phyloP scores from a whole-genome alignment of 176 grass and related monocot species.

The Miscanthus lutarioriparius region DNA sequence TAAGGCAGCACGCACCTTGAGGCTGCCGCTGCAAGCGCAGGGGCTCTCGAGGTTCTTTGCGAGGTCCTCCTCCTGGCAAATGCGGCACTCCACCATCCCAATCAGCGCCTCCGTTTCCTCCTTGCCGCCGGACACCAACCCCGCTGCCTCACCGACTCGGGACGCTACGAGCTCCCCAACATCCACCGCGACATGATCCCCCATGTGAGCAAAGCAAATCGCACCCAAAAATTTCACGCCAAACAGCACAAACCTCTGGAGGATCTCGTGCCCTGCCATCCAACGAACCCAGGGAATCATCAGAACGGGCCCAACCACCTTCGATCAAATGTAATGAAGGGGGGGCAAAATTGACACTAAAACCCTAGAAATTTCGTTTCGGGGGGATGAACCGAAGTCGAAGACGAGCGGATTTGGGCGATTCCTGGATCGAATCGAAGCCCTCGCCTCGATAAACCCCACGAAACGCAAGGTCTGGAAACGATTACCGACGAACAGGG shows the following conservation, averaged over 20 bases:
- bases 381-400: not conserved
- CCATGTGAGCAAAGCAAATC: slow-evolving; percentile 48
- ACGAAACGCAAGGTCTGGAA: not conserved
- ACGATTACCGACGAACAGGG: not conserved
- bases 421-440: slow-evolving; percentile 26
- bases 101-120: slow-evolving; percentile 61
- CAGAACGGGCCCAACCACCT: not conserved
- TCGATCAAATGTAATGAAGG: not conserved
- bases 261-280: not conserved
- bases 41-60: slow-evolving; percentile 79
- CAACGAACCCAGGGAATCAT: not conserved
- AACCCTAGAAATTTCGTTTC: slow-evolving; percentile 42
- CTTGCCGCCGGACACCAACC: slow-evolving; percentile 13
- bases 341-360: slow-evolving; percentile 18
- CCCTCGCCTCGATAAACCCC: not conserved
- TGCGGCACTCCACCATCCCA: slow-evolving; percentile 78
- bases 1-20: slow-evolving; percentile 57
- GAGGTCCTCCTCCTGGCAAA: slow-evolving; percentile 95
- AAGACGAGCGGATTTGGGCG: slow-evolving; percentile 8
- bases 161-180: slow-evolving; percentile 38
- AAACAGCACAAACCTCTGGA: not conserved
- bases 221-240: not conserved
- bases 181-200: slow-evolving; percentile 78
- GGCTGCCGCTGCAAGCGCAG: slow-evolving; percentile 85
- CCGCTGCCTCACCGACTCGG: slow-evolving; percentile 8